Percentiles rank a stretch among this genome's conserved stretches.
phyloP scores from a whole-genome alignment of 257 asterid species.

The Lantana camara region DNA sequence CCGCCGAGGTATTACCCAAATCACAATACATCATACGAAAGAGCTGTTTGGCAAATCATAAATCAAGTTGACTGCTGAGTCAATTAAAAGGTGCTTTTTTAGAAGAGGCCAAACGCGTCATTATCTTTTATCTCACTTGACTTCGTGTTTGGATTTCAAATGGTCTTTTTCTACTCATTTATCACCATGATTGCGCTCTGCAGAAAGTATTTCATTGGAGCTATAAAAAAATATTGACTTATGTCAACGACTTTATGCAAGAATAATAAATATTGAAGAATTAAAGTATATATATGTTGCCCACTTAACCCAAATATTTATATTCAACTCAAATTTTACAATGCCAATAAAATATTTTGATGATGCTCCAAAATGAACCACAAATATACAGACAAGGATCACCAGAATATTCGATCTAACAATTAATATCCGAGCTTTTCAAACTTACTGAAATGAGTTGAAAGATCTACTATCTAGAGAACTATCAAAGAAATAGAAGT shows the following conservation, averaged over 20 bases:
- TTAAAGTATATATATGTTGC: neutral
- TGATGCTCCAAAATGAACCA: too few species aligned
- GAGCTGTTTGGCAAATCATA: neutral
- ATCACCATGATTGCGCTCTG: neutral
- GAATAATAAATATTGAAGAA: neutral
- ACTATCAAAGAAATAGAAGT: too few species aligned
- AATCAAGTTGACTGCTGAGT: conserved; percentile 29
- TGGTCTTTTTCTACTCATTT: neutral
- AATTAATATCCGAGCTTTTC: too few species aligned
- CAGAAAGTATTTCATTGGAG: neutral
- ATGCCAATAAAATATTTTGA: too few species aligned
- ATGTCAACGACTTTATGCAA: neutral
- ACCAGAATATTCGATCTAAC: too few species aligned
- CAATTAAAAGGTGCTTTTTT: conserved; percentile 11
- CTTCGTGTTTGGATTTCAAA: neutral
- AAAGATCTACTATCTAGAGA: too few species aligned
- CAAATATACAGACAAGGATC: too few species aligned
- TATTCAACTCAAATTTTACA: too few species aligned
- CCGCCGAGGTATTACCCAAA: neutral
- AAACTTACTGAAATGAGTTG: too few species aligned
- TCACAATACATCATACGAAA: conserved; percentile 2
- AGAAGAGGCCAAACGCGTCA: conserved; percentile 30
- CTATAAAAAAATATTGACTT: conserved; percentile 9
- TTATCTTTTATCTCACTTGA: conserved; percentile 10
- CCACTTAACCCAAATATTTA: too few species aligned